Evolutionary conservation across 805 yeast genomes (phyloP).

Genomic region (Wickerhamomyces kurtzmanii): DNA sequence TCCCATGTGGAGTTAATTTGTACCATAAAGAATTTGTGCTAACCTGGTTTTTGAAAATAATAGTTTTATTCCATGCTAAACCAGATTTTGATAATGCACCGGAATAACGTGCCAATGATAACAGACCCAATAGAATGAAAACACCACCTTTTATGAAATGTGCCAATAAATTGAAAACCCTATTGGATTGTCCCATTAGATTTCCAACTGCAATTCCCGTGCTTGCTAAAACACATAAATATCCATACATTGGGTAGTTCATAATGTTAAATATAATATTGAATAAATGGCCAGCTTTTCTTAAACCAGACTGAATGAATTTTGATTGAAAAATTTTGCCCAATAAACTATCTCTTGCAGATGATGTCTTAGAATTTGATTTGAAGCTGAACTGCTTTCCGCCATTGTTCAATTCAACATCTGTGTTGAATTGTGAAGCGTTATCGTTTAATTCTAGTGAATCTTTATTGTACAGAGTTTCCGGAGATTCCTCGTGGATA

Average conservation of each 20-base stretch:
- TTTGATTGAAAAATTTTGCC: slow-evolving; percentile 23
- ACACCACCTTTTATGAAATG: slow-evolving; percentile 96
- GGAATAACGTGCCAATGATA: slow-evolving; percentile 78
- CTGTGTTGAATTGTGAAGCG: too few species aligned
- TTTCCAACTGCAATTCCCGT: slow-evolving; percentile 58
- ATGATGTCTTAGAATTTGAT: slow-evolving; percentile 6
- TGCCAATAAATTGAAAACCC: slow-evolving; percentile 77
- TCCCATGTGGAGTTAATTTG: slow-evolving; percentile 26
- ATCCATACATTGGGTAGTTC: slow-evolving; percentile 58
- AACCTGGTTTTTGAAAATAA: slow-evolving; percentile 17
- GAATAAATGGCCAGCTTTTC: slow-evolving; percentile 14
- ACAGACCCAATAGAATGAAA: slow-evolving; percentile 63
- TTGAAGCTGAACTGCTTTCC: too few species aligned
- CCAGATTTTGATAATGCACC: slow-evolving; percentile 74
- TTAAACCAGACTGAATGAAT: slow-evolving; percentile 11
- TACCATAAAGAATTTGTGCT: slow-evolving; percentile 16
- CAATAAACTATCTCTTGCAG: slow-evolving; percentile 23
- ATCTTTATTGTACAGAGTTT: too few species aligned
- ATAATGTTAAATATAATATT: slow-evolving; percentile 35
- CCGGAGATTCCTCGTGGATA: too few species aligned
- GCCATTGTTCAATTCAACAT: too few species aligned
- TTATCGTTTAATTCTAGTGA: too few species aligned
- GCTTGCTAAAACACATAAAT: slow-evolving; percentile 39
- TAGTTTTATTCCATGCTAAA: slow-evolving; percentile 81
- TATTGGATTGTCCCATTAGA: slow-evolving; percentile 54